Conservation (phyloP, 2,329 filamentous ascomycete genomes). For the Ophiocordyceps australis region DNA sequence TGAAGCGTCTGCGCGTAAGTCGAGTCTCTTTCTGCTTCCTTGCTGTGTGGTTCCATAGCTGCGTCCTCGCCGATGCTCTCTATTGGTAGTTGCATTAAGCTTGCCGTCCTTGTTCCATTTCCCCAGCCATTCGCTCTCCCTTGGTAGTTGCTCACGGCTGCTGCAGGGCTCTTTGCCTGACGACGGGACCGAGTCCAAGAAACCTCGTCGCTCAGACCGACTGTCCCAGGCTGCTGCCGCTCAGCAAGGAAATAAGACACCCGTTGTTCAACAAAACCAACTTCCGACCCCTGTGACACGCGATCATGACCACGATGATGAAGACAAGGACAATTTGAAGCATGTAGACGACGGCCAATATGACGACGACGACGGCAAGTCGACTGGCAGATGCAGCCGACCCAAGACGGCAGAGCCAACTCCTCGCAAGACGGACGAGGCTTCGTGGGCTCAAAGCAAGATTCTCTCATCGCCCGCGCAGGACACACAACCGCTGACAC, state of each 20-base stretch:
- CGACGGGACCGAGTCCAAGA: constrained; percentile 54
- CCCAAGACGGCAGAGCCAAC: constrained; percentile 35
- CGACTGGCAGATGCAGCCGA: constrained; percentile 51
- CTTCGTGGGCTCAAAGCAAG: constrained; percentile 23
- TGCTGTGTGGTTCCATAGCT: too few relatives aligned
- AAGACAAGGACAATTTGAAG: neutral
- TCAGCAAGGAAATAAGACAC: constrained; percentile 38
- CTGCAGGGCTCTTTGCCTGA: constrained; percentile 47
- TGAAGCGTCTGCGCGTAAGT: constrained; percentile 66
- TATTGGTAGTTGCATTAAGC: neutral
- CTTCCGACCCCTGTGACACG: constrained; percentile 71
- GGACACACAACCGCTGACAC: constrained; percentile 41
- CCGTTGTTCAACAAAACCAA: constrained; percentile 44
- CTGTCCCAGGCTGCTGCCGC: constrained; percentile 39
- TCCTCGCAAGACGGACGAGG: constrained; percentile 31
- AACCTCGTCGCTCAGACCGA: constrained; percentile 62
- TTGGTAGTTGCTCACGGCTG: constrained; percentile 3
- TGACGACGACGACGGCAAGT: constrained; percentile 37
- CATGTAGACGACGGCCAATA: neutral
- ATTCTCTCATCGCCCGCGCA: constrained; percentile 43
- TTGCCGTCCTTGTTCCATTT: constrained; percentile 5
- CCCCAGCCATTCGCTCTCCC: constrained; percentile 3
- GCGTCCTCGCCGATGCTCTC: too few relatives aligned
- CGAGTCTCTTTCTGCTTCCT: neutral
- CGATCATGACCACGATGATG: constrained; percentile 5